Conservation (phyloP, 148 eudicot genomes). For the Persicaria maculosa region DNA sequence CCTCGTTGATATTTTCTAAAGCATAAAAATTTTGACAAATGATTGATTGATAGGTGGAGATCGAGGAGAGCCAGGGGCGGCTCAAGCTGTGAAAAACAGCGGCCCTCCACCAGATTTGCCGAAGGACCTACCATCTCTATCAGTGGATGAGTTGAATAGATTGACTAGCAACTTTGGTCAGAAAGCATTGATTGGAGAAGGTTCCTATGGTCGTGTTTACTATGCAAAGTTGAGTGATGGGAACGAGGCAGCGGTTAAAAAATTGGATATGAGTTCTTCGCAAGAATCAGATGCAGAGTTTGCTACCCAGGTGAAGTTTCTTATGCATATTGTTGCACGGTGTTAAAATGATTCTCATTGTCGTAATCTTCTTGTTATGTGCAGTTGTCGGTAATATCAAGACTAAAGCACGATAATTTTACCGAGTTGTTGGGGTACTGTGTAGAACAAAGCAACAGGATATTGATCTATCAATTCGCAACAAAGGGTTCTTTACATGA, state of each 20-base stretch:
- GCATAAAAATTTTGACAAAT: background rate
- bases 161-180: conserved; percentile 49
- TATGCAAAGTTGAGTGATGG: conserved; percentile 50
- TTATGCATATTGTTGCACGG: background rate
- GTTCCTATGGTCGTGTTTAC: conserved; percentile 85
- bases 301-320: conserved; percentile 38
- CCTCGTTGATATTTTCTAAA: too few relatives aligned
- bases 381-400: conserved; percentile 64
- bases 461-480: conserved; percentile 68
- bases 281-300: conserved; percentile 70
- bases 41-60: conserved; percentile 32
- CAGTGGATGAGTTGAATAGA: conserved; percentile 50
- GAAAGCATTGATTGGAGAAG: conserved; percentile 68
- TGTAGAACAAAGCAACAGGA: conserved; percentile 47
- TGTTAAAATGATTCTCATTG: background rate
- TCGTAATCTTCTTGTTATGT: background rate
- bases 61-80: conserved; percentile 58
- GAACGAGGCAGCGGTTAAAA: conserved; percentile 56
- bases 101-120: conserved; percentile 48
- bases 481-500: conserved; percentile 77
- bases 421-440: conserved; percentile 54
- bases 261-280: conserved; percentile 59
- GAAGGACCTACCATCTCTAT: conserved; percentile 55
- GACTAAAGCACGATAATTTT: conserved; percentile 70
- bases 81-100: conserved; percentile 36